Evolutionary conservation across 345 rosid species (phyloP).

Genomic region (Eucalyptus regnans): DNA sequence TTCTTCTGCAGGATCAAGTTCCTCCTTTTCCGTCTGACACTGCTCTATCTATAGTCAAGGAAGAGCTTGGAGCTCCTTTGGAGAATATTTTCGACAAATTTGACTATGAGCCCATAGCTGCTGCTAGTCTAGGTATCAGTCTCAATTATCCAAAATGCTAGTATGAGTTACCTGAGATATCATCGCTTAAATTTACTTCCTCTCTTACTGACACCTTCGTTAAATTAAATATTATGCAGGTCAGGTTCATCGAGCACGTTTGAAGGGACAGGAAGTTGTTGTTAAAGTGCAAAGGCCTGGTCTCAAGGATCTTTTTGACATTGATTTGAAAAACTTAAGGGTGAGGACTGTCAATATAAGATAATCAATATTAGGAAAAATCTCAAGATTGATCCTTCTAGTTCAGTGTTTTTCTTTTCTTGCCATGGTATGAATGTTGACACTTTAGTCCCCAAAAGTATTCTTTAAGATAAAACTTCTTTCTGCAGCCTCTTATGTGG

Average conservation of each 20-base stretch:
- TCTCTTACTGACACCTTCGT: neutral
- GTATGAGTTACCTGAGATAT: neutral
- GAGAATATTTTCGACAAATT: slow-evolving; percentile 60
- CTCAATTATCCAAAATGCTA: neutral
- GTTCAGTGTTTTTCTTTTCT: neutral
- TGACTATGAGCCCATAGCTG: slow-evolving; percentile 94
- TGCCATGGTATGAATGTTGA: neutral
- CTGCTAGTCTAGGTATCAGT: slow-evolving; percentile 92
- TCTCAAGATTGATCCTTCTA: neutral
- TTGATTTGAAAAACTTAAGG: slow-evolving; percentile 94
- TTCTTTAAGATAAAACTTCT: neutral
- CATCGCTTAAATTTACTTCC: neutral
- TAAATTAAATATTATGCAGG: slow-evolving; percentile 28
- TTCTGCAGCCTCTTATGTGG: neutral
- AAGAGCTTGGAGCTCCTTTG: slow-evolving; percentile 83
- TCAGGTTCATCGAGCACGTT: slow-evolving; percentile 90
- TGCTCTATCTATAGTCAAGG: slow-evolving; percentile 72
- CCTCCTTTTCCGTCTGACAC: slow-evolving; percentile 97
- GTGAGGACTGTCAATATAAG: slow-evolving; percentile 9
- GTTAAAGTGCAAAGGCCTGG: slow-evolving; percentile 98
- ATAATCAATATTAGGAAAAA: neutral
- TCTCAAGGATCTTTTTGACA: slow-evolving; percentile 89
- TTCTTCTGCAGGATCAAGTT: slow-evolving; percentile 79
- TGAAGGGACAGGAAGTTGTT: slow-evolving; percentile 88
- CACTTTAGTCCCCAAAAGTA: neutral